phyloP scores from a whole-genome alignment of 2,329 filamentous ascomycete genomes.

The Xylariaceae sp. region DNA sequence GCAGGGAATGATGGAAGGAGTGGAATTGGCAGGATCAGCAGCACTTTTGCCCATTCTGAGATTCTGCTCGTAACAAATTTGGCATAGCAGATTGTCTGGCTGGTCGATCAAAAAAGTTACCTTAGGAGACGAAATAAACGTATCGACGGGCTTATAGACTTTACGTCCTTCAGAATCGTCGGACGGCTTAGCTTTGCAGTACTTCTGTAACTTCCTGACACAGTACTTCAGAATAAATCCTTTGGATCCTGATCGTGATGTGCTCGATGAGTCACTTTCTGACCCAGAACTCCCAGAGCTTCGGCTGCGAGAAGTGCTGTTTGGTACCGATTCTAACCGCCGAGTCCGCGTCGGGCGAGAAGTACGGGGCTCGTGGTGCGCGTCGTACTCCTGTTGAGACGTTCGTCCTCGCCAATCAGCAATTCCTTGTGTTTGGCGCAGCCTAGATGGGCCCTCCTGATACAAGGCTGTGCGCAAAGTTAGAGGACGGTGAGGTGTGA shows the following conservation, averaged over 20 bases:
- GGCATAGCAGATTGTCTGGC: constrained; percentile 17
- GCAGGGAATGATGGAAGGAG: constrained; percentile 30
- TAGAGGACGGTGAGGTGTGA: no score
- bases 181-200: background rate
- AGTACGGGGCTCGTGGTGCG: background rate
- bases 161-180: background rate
- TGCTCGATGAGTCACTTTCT: background rate
- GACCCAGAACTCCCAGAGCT: no score
- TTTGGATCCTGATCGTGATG: background rate
- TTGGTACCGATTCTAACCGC: background rate
- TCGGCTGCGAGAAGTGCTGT: no score
- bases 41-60: constrained; percentile 10
- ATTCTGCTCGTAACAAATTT: constrained; percentile 18
- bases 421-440: background rate
- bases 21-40: background rate
- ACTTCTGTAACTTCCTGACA: constrained; percentile 7
- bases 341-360: background rate
- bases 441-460: background rate
- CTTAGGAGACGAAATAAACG: constrained; percentile 21
- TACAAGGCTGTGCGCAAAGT: no score
- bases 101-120: constrained; percentile 24
- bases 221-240: constrained; percentile 10
- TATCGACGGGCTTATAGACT: background rate
- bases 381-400: background rate
- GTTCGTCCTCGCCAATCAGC: background rate